Evolutionary conservation across 768 basidiomycete species (phyloP).

Genomic region (Hericium coralloides): DNA sequence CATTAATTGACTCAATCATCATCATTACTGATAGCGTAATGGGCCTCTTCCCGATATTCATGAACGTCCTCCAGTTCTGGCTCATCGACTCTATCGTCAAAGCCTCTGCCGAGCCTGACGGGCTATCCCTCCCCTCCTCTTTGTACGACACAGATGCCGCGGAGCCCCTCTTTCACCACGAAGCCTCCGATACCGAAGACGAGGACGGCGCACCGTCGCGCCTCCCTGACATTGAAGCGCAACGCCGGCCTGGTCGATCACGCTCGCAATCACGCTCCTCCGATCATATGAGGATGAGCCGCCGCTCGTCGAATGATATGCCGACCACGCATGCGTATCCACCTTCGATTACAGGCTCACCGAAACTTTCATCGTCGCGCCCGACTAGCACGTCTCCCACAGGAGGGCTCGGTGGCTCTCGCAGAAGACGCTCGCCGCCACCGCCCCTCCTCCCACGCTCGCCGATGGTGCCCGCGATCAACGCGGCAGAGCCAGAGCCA

Average conservation of each 20-base stretch:
- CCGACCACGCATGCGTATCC: constrained; percentile 45
- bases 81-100: constrained; percentile 91
- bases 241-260: constrained; percentile 26
- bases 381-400: constrained; percentile 18
- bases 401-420: background rate
- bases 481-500: constrained; percentile 2
- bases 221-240: constrained; percentile 39
- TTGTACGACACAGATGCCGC: constrained; percentile 36
- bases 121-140: constrained; percentile 29
- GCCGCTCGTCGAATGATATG: constrained; percentile 6
- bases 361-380: constrained; percentile 24
- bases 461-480: constrained; percentile 7
- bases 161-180: constrained; percentile 47
- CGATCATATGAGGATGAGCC: constrained; percentile 18
- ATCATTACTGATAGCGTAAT: constrained; percentile 47
- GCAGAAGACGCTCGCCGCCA: constrained; percentile 18
- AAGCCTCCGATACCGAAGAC: constrained; percentile 47
- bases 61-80: constrained; percentile 93
- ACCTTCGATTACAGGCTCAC: constrained; percentile 39
- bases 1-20: background rate
- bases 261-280: constrained; percentile 19
- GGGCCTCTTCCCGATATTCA: constrained; percentile 83
- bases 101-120: constrained; percentile 36
- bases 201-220: constrained; percentile 23
- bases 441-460: constrained; percentile 16